Percentiles rank a stretch among this genome's conserved stretches.
Conservation (phyloP, 371 early-diverging fungal species). For the Mucor ambiguus region DNA sequence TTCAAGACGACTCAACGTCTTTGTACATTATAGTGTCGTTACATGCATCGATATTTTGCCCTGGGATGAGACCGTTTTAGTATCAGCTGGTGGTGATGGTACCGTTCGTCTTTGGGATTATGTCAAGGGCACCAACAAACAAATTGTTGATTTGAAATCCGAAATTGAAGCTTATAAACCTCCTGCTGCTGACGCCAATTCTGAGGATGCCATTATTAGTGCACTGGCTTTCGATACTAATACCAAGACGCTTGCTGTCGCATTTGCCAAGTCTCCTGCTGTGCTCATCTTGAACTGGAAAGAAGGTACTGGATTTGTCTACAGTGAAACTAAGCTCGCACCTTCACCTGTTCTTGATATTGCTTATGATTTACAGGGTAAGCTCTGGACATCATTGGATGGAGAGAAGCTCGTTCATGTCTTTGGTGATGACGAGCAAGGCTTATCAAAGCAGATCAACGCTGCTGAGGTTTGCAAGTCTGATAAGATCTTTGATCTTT, state of each 20-base stretch:
- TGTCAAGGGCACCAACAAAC: conserved; percentile 45
- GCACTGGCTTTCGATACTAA: conserved; percentile 24
- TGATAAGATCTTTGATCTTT: conserved; percentile 50
- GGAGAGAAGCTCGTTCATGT: conserved; percentile 8
- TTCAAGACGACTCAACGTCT: not conserved
- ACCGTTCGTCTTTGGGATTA: conserved; percentile 81
- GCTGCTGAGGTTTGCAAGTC: conserved; percentile 43
- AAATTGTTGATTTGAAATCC: conserved; percentile 43
- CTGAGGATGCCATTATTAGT: conserved; percentile 43
- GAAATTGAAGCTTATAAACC: conserved; percentile 50
- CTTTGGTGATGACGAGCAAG: conserved; percentile 17
- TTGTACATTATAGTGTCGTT: conserved; percentile 56
- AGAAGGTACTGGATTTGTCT: conserved; percentile 22
- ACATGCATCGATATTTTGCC: conserved; percentile 58
- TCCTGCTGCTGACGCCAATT: conserved; percentile 44
- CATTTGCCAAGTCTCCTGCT: conserved; percentile 46
- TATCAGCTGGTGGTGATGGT: conserved; percentile 92
- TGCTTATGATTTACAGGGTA: conserved; percentile 32
- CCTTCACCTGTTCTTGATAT: conserved; percentile 33
- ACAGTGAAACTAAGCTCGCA: conserved; percentile 33
- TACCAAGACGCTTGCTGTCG: conserved; percentile 30
- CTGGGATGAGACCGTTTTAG: conserved; percentile 52
- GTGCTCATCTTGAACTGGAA: conserved; percentile 38
- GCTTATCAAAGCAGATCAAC: conserved; percentile 44
- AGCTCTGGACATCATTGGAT: conserved; percentile 40